These are phyloP conservation scores for Jaltomata sinuosa DNA, from an alignment of 257 asterid genomes.

Conservation along the genomic window DNA sequence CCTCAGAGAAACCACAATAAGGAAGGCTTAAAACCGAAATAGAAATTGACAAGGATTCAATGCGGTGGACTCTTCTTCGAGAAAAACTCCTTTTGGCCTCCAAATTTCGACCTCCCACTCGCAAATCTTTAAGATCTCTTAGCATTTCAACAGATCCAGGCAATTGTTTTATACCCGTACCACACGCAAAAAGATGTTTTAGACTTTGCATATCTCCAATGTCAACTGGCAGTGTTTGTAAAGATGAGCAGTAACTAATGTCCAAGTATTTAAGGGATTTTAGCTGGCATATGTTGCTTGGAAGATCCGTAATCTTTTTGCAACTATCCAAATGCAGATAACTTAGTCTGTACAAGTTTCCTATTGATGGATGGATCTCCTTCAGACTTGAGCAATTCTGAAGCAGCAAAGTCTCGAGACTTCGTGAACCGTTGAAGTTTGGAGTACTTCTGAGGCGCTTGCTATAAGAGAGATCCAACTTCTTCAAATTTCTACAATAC, in stretches of 20 bases:
- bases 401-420: too few species aligned
- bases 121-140: background rate
- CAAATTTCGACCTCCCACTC: background rate
- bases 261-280: background rate
- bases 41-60: background rate
- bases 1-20: background rate
- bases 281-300: background rate
- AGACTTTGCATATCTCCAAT: background rate
- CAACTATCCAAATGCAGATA: background rate
- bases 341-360: background rate
- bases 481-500: too few species aligned
- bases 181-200: fast-evolving
- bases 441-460: too few species aligned
- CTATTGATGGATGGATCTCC: background rate
- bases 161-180: background rate
- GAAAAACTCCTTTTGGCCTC: background rate
- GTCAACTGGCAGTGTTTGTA: background rate
- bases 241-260: background rate
- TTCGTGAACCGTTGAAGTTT: too few species aligned
- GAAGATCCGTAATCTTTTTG: background rate
- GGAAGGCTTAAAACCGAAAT: background rate
- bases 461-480: too few species aligned
- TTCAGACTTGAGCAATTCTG: background rate
- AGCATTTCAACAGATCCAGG: background rate
- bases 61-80: background rate